phyloP scores from a whole-genome alignment of 2,329 filamentous ascomycete genomes.

The Sclerotinia sclerotiorum region DNA sequence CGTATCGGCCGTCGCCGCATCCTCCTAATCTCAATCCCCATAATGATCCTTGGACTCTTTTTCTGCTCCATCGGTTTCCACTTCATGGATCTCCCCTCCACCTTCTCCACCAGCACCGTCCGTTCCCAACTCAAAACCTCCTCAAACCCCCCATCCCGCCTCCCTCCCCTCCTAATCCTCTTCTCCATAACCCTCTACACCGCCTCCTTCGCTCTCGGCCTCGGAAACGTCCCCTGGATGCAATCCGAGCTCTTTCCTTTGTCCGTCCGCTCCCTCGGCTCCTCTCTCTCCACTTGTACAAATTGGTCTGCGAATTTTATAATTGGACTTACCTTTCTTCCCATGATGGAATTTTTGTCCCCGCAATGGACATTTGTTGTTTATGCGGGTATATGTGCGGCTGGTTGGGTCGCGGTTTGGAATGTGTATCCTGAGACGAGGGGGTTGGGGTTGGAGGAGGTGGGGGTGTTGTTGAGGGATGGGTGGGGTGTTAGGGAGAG shows the following conservation, averaged over 20 bases:
- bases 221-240: conserved; percentile 95
- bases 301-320: conserved; percentile 89
- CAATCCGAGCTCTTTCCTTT: conserved; percentile 89
- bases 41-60: conserved; percentile 75
- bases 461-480: conserved; percentile 66
- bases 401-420: conserved; percentile 69
- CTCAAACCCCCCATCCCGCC: conserved; percentile 29
- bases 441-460: conserved; percentile 78
- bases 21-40: conserved; percentile 76
- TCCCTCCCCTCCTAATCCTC: conserved; percentile 61
- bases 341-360: conserved; percentile 75
- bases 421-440: conserved; percentile 83
- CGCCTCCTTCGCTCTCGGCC: conserved; percentile 78
- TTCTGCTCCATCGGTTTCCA: conserved; percentile 73
- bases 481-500: conserved; percentile 68
- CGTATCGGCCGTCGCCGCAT: conserved; percentile 76
- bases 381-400: conserved; percentile 71
- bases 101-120: conserved; percentile 22
- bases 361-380: conserved; percentile 75
- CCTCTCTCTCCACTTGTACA: conserved; percentile 72
- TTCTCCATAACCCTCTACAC: conserved; percentile 80
- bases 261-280: conserved; percentile 69
- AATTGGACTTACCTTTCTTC: conserved; percentile 82
- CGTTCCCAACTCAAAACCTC: conserved; percentile 30
- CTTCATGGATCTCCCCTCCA: conserved; percentile 45